Evolutionary conservation across 2,329 filamentous ascomycete species (phyloP).

Genomic region (Colletotrichum sp.): DNA sequence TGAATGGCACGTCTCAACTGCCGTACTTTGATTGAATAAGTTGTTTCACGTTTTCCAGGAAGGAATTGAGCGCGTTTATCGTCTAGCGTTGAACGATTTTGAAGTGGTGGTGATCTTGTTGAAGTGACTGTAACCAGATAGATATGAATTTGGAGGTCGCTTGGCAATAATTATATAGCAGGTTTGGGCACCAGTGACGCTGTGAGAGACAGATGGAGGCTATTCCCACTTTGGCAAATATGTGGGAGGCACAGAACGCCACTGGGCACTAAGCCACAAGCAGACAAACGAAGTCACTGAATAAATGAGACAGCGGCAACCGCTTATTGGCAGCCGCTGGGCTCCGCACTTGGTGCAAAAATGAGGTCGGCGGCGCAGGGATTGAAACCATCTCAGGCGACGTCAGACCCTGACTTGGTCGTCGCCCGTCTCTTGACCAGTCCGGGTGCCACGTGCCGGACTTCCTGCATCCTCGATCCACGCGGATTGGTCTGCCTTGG

Average conservation of each 20-base stretch:
- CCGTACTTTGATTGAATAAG: not conserved
- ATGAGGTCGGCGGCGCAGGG: not conserved
- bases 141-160: not conserved
- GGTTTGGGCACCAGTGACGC: not conserved
- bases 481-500: not conserved
- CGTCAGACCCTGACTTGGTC: not conserved
- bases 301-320: not conserved
- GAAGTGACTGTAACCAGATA: not conserved
- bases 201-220: rapidly evolving
- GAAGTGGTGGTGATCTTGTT: not conserved
- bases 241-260: not conserved
- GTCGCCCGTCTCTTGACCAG: not conserved
- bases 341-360: not conserved
- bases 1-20: not conserved
- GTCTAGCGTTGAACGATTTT: not conserved
- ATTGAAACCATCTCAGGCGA: not conserved
- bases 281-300: rapidly evolving
- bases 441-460: not conserved
- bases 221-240: not conserved
- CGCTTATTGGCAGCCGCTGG: not conserved
- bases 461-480: no score
- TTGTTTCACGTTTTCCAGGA: rapidly evolving
- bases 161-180: not conserved
- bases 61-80: not conserved
- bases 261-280: rapidly evolving